phyloP scores from a whole-genome alignment of 176 grass and related monocot species.

The Alopecurus myosuroides region DNA sequence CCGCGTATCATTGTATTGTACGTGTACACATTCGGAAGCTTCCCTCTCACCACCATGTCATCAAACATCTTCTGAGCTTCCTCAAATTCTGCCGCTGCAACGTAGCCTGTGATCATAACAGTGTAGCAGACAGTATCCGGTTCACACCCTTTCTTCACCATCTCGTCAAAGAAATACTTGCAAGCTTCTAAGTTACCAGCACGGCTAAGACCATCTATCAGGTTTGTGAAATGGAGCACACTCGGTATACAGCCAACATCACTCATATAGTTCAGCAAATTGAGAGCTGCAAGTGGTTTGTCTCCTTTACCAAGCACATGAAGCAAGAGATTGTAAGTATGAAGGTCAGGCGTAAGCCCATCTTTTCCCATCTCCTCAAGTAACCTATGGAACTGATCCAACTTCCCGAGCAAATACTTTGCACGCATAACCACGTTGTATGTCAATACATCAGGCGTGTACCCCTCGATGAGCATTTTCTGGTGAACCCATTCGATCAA shows the following conservation, averaged over 20 bases:
- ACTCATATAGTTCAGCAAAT: constrained; percentile 91
- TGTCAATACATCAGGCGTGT: constrained; percentile 74
- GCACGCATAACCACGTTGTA: constrained; percentile 92
- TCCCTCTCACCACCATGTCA: constrained; percentile 73
- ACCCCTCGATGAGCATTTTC: constrained; percentile 70
- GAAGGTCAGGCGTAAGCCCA: constrained; percentile 68
- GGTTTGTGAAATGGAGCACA: constrained; percentile 95
- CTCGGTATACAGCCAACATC: constrained; percentile 67
- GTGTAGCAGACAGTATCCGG: constrained; percentile 94
- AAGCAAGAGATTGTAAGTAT: constrained; percentile 89
- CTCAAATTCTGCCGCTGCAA: constrained; percentile 70
- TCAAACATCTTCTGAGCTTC: constrained; percentile 64
- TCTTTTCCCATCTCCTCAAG: constrained; percentile 83
- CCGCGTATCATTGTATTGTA: constrained; percentile 82
- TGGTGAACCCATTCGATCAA: constrained; percentile 88
- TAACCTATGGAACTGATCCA: constrained; percentile 77
- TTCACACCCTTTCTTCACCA: constrained; percentile 79
- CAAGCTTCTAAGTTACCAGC: constrained; percentile 89
- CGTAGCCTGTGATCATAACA: constrained; percentile 78
- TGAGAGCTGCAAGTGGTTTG: constrained; percentile 86
- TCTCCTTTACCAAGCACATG: constrained; percentile 93
- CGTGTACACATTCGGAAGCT: constrained; percentile 90
- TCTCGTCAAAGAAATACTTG: constrained; percentile 93
- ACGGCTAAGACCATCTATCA: constrained; percentile 93
- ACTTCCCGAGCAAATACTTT: constrained; percentile 88